Conservation (phyloP, 768 basidiomycete genomes). For the Clavulina sp. region DNA sequence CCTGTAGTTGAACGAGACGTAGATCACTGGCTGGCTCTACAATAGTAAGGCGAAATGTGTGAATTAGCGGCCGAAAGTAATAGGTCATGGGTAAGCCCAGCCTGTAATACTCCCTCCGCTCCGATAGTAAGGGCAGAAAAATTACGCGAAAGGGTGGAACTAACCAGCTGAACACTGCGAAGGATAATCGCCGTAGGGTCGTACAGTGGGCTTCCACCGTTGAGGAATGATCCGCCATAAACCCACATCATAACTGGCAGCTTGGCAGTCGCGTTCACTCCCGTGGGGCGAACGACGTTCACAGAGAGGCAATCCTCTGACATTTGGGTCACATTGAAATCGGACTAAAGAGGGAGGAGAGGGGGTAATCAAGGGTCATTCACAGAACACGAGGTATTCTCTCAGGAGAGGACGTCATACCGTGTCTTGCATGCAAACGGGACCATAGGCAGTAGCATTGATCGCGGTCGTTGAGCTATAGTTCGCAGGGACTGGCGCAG, state of each 20-base stretch:
- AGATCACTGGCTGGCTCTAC: slow-evolving; percentile 2
- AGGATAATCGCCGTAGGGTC: not conserved
- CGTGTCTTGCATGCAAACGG: slow-evolving; percentile 1
- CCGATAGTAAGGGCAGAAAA: too few species aligned
- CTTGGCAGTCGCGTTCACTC: not conserved
- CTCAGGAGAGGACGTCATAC: too few species aligned
- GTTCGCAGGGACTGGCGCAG: not conserved
- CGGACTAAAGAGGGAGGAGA: not conserved
- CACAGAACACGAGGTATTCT: not conserved
- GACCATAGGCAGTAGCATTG: not conserved
- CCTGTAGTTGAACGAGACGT: slow-evolving; percentile 6
- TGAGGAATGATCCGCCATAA: not conserved
- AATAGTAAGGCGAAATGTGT: not conserved
- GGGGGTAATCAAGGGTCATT: not conserved
- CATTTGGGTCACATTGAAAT: not conserved
- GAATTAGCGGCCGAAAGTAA: not conserved
- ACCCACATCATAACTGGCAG: slow-evolving; percentile 2
- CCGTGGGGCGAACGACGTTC: not conserved
- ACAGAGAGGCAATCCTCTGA: slow-evolving; percentile 2
- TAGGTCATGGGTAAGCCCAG: not conserved
- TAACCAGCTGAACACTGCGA: not conserved
- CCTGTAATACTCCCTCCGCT: too few species aligned
- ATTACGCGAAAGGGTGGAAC: not conserved
- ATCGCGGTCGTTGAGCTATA: not conserved
- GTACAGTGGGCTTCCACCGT: not conserved